Base-by-base conservation (phyloP, 1,139 yeast genomes). In the Martiniozyma asiatica region DNA sequence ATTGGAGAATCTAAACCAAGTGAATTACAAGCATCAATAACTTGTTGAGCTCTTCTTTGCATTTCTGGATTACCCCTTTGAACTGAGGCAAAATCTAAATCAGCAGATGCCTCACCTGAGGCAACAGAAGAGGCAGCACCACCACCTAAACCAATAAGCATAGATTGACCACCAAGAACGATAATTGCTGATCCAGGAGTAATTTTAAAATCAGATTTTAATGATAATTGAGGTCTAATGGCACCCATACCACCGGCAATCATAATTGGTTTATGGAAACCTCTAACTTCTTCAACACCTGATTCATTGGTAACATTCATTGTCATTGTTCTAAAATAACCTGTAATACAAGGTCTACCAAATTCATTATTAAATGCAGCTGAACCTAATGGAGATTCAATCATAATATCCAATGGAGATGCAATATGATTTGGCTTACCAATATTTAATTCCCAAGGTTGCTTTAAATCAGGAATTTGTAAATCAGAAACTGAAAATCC, bases 11-110 rank as follows among this genome's bases (percentile, higher is more conserved):
- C 64, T 19, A 64, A 63, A 32, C 94, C 95, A 35, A 84, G 64
- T 3, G 94, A 74, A 24, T 77, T 77, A 68, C 99, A 92, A 14
- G 93, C 73, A 55, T 89, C 94, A 44, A 92, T 89, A 30, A 89
- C 98, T 68, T 85, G 92, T 59, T 92, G 99, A 21, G 97, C 96
- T 55, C 99, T 79, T 61, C 98, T 81, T 61, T 92, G 96, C 76
- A 92, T 85, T 59, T 92, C 99, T 20, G 99, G 98, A 61, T 92
- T 92, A 36, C 98, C 98, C 63, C 99, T 77, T 64, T 92, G 99
- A 25, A 92, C 99, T 15, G 97, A 87, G 13, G 98, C 98, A 59
- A 87, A 92, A 63, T 92, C 99, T 44, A 92, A 70, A 41, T 79
- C 94, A 14, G 82, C 95, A 26, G 94, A 80, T 31, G 94, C 95